Evolutionary conservation across 148 eudicot species (phyloP).

Genomic region (Fagopyrum tataricum): DNA sequence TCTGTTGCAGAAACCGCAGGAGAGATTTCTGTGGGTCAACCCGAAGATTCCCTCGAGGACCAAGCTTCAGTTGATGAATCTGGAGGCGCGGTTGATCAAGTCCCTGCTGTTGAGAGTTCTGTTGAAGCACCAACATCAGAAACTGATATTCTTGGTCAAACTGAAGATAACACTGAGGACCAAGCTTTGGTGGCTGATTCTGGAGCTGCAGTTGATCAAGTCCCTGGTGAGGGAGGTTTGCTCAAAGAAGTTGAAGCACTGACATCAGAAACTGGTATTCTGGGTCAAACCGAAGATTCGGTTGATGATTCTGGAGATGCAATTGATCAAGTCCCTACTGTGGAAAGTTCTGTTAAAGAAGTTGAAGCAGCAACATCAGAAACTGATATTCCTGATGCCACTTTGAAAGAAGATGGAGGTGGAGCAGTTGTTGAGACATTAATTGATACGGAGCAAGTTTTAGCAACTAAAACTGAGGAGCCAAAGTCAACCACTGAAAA

Average conservation of each 20-base stretch:
- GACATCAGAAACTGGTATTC: too few species aligned
- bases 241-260: too few species aligned
- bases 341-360: conserved; percentile 9
- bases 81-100: conserved; percentile 13
- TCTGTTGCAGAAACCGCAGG: conserved; percentile 12
- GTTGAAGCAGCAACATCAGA: conserved; percentile 2
- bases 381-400: conserved; percentile 7
- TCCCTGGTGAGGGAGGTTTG: too few species aligned
- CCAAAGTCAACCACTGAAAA: background rate
- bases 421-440: background rate
- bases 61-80: background rate
- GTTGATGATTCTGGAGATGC: conserved; percentile 8
- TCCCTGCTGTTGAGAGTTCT: conserved; percentile 5
- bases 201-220: too few species aligned
- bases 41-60: conserved; percentile 1
- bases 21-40: conserved; percentile 10
- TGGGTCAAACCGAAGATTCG: conserved; percentile 7
- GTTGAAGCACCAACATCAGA: conserved; percentile 4
- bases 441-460: background rate
- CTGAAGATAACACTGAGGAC: too few species aligned
- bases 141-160: background rate
- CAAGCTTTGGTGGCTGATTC: too few species aligned
- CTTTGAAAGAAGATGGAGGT: conserved; percentile 11
- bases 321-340: conserved; percentile 11
- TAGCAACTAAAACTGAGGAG: background rate